These are phyloP conservation scores for Dioscorea alata DNA, from an alignment of 106 monocot species.

Conservation along the genomic window DNA sequence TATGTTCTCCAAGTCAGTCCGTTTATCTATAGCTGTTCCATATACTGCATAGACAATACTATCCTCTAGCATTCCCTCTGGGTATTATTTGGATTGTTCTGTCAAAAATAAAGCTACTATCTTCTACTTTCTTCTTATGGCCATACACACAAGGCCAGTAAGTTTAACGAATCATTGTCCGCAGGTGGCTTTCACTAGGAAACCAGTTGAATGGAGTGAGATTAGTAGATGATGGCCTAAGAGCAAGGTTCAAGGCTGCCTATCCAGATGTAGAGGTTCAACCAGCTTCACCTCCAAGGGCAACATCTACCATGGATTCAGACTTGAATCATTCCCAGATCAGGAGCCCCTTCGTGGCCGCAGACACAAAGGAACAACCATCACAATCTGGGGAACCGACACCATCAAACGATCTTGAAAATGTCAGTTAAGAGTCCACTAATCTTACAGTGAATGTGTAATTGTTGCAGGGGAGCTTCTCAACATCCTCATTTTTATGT, in stretches of 20 bases:
- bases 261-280: constrained; percentile 95
- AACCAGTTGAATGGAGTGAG: constrained; percentile 89
- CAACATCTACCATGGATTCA: constrained; percentile 33
- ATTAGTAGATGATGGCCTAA: constrained; percentile 89
- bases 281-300: constrained; percentile 77
- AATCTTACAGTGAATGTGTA: too few relatives aligned
- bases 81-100: too few relatives aligned
- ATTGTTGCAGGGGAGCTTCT: too few relatives aligned
- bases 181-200: constrained; percentile 96
- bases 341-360: constrained; percentile 24
- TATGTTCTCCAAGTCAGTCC: constrained; percentile 14
- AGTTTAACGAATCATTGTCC: not conserved
- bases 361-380: constrained; percentile 24
- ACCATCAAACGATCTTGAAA: not conserved
- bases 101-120: too few relatives aligned
- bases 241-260: constrained; percentile 94
- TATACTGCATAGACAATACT: too few relatives aligned
- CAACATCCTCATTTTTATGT: too few relatives aligned
- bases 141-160: too few relatives aligned
- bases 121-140: too few relatives aligned
- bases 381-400: constrained; percentile 24
- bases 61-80: too few relatives aligned
- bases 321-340: constrained; percentile 22
- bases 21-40: not conserved
- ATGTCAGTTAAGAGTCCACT: too few relatives aligned